Evolutionary conservation across 257 asterid genomes (phyloP), one percentile per base, ranked within the genome.

Genomic region (Solanum microdontum): DNA sequence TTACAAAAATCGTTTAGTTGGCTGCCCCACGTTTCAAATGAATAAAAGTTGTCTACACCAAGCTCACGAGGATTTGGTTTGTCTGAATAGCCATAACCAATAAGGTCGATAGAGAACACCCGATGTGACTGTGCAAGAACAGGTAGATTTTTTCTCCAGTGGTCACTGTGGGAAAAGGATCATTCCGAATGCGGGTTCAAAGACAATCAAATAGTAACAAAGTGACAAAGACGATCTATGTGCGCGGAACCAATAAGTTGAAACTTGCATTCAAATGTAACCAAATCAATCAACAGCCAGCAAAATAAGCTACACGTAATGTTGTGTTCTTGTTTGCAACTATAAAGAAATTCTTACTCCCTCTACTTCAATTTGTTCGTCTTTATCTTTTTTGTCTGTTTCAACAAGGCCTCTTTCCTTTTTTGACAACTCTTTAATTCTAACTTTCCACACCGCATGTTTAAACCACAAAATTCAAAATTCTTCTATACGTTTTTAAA

Each of bases 21-120:
- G 88, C 90, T 88, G 84, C 91, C 99, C 99, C 99, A 97, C 68
- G 99, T 97, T 94, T 95, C 99, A 87, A 97, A 97, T 19, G 98
- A 94, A 88, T 96, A 97, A 74, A 97, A 97, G 45, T 88, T 24
- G 45, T 92, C 89, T 28, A 87, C 87, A 85, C 90, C 91, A 88
- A 94, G 94, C 28, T 92, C 89, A 55, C 90, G 89, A 12, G 98
- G 97, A 88, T 95, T 93, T 77, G 99, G 99, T 91, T 97, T 97
- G 92, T 97, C 99, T 15, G 99, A 97, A 92, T 94, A 95, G 69
- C 99, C 99, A 87, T 97, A 97, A 36, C 99, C 99, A 87, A 97
- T 94, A 24, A 97, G 97, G 91, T 97, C 99, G 87, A 97, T 94
- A n/a, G 98, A 94, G 79, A 92, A 97, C 70, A 97, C 98, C 89